Percentiles rank a stretch among this genome's conserved stretches.
phyloP scores from a whole-genome alignment of 2,329 filamentous ascomycete species.

The Ophiostoma quercus region DNA sequence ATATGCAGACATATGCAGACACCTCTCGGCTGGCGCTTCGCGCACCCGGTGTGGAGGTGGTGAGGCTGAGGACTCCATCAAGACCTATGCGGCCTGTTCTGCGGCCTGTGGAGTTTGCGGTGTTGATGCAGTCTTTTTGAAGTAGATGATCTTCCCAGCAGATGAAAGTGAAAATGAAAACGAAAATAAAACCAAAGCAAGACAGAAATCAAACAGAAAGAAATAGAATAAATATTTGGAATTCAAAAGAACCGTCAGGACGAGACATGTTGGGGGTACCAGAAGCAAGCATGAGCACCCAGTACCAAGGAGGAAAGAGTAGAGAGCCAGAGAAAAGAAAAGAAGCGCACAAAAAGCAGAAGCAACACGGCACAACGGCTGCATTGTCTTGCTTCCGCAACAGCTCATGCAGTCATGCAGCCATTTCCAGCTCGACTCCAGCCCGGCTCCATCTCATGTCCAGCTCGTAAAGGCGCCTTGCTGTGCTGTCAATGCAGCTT shows the following conservation, averaged over 20 bases:
- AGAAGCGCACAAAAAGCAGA: neutral
- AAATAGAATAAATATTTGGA: neutral
- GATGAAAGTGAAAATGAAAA: neutral
- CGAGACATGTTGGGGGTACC: neutral
- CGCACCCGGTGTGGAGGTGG: neutral
- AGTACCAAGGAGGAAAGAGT: neutral
- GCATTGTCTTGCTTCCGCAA: neutral
- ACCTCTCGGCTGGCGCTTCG: neutral
- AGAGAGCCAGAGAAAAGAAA: too few relatives aligned
- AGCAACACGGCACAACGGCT: neutral
- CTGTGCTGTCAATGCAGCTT: neutral
- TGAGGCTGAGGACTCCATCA: neutral
- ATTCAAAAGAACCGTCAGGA: constrained; percentile 5
- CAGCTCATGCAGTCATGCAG: neutral
- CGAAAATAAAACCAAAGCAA: neutral
- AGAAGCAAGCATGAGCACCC: neutral
- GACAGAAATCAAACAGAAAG: neutral
- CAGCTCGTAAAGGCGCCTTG: neutral
- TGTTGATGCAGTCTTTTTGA: neutral
- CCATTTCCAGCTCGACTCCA: neutral
- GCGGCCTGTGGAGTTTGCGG: neutral
- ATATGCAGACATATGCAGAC: neutral
- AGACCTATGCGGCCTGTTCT: neutral
- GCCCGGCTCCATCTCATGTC: too few relatives aligned
- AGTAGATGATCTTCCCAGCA: neutral